Evolutionary conservation across 306 rosid species (phyloP).

Genomic region (Fragaria vesca): DNA sequence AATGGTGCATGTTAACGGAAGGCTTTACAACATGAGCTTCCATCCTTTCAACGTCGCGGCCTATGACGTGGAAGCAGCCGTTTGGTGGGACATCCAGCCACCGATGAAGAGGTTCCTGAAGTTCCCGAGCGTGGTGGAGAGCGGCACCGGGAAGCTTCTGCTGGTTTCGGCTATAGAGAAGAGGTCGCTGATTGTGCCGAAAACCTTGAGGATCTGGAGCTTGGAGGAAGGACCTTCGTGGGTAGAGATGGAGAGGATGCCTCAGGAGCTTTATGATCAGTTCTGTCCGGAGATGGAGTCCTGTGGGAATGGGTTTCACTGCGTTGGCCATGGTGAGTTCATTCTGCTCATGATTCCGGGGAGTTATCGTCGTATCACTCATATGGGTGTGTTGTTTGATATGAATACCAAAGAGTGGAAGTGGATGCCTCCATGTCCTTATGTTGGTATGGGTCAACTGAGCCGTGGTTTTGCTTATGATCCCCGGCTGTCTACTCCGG

Average conservation of each 20-base stretch:
- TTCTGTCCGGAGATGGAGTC: conserved; percentile 54
- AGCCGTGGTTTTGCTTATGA: conserved; percentile 74
- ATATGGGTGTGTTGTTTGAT: conserved; percentile 57
- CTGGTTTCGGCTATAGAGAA: conserved; percentile 78
- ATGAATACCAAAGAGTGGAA: conserved; percentile 63
- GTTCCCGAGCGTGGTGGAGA: conserved; percentile 71
- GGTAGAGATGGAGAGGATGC: conserved; percentile 93
- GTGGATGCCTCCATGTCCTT: conserved; percentile 91
- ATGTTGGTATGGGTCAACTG: conserved; percentile 41
- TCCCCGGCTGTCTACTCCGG: conserved; percentile 78
- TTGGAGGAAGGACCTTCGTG: conserved; percentile 71
- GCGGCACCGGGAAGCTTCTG: conserved; percentile 51
- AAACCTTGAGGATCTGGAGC: conserved; percentile 78
- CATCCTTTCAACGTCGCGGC: conserved; percentile 71
- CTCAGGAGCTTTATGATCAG: conserved; percentile 60
- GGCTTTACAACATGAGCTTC: conserved; percentile 79
- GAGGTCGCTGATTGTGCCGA: conserved; percentile 77
- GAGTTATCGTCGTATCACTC: conserved; percentile 23
- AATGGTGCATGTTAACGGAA: conserved; percentile 64
- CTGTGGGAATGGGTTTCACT: conserved; percentile 59
- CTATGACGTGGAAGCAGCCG: conserved; percentile 47
- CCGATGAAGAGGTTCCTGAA: conserved; percentile 77
- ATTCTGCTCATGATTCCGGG: conserved; percentile 48
- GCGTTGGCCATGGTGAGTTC: conserved; percentile 88
- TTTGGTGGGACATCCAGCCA: conserved; percentile 81